Percentiles rank a stretch among this genome's conserved stretches.
These are phyloP conservation scores for Botryotinia calthae DNA, from an alignment of 2,329 filamentous ascomycete species.

Conservation along the genomic window DNA sequence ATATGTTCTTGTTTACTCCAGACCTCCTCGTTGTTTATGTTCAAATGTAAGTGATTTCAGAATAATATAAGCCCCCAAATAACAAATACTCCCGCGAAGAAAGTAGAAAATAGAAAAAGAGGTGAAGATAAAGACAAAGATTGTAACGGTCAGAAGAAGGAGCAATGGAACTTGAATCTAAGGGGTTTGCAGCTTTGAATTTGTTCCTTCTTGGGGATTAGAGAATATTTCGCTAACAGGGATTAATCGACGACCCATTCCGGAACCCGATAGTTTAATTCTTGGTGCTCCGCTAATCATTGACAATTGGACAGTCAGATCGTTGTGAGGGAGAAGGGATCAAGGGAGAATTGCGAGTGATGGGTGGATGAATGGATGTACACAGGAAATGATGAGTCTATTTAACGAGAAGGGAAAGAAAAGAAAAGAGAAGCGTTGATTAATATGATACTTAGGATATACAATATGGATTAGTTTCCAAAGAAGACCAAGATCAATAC, in stretches of 20 bases:
- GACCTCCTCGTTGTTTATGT: slow-evolving; percentile 10
- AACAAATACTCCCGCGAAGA: slow-evolving; percentile 16
- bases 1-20: background rate
- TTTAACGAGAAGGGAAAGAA: background rate
- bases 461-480: background rate
- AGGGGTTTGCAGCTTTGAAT: slow-evolving; percentile 21
- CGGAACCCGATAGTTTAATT: slow-evolving; percentile 14
- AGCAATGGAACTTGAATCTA: slow-evolving; percentile 10
- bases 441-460: background rate
- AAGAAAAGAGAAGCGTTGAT: background rate
- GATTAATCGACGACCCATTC: slow-evolving; percentile 15
- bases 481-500: background rate
- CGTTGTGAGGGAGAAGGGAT: slow-evolving; percentile 6
- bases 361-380: background rate
- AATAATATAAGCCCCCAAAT: slow-evolving; percentile 6
- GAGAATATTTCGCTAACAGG: slow-evolving; percentile 22
- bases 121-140: background rate
- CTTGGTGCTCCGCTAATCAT: slow-evolving; percentile 11
- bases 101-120: slow-evolving; percentile 7
- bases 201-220: slow-evolving; percentile 18
- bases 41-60: slow-evolving; percentile 1
- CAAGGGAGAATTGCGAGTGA: background rate
- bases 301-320: background rate
- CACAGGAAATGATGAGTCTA: background rate
- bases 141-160: slow-evolving; percentile 1